Evolutionary conservation across 257 asterid genomes (phyloP).

Genomic region (Scutellaria minor): DNA sequence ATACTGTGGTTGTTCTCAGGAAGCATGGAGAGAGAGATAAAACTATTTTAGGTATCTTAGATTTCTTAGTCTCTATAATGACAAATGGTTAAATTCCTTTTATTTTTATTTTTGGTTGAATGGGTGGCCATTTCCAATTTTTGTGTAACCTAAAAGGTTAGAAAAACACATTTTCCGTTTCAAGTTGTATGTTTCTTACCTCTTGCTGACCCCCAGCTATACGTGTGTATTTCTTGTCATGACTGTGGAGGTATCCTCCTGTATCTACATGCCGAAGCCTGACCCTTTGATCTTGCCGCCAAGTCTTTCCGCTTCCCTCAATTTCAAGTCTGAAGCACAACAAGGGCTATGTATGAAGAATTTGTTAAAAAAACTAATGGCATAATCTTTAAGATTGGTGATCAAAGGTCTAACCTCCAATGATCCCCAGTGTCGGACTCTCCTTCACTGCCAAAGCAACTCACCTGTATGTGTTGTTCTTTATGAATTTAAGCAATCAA

Average conservation of each 20-base stretch:
- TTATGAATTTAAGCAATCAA: conserved; percentile 18
- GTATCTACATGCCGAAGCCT: conserved; percentile 94
- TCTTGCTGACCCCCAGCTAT: conserved; percentile 99
- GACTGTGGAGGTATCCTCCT: conserved; percentile 93
- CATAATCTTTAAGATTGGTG: not conserved
- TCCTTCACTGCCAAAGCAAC: conserved; percentile 88
- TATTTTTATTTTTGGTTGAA: no score
- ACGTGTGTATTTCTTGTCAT: conserved; percentile 92
- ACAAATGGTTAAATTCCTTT: no score
- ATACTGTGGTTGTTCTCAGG: no score
- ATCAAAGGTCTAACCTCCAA: conserved; percentile 68
- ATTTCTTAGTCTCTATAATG: no score
- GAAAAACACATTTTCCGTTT: not conserved
- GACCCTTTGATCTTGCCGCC: conserved; percentile 98
- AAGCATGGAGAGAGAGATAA: no score
- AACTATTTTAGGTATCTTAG: no score
- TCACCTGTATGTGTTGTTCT: conserved; percentile 59
- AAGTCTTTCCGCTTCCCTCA: conserved; percentile 91
- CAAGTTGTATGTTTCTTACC: conserved; percentile 49
- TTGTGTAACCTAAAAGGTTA: not conserved
- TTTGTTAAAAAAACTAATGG: not conserved
- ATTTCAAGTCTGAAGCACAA: conserved; percentile 70
- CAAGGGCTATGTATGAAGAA: not conserved
- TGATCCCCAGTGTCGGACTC: conserved; percentile 93
- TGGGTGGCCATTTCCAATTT: not conserved